phyloP scores from a whole-genome alignment of 2,329 filamentous ascomycete species.

The Sclerotinia nivalis region DNA sequence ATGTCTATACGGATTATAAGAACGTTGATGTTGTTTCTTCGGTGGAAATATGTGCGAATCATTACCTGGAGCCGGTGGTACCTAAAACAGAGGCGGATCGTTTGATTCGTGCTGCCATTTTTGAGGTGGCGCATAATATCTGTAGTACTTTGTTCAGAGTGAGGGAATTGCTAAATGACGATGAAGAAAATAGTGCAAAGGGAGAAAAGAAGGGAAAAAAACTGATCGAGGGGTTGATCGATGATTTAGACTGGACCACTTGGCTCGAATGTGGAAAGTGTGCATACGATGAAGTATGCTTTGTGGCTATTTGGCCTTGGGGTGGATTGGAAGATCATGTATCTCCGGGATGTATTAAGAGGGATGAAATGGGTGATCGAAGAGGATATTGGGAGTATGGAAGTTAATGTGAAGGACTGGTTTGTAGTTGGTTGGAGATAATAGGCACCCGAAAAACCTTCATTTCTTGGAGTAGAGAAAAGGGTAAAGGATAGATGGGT shows the following conservation, averaged over 20 bases:
- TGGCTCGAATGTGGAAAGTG: constrained; percentile 60
- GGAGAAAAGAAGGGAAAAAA: neutral
- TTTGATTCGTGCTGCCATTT: constrained; percentile 49
- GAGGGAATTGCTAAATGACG: constrained; percentile 26
- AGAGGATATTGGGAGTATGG: constrained; percentile 21
- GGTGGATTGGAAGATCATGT: constrained; percentile 56
- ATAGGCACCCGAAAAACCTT: neutral
- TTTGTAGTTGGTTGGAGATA: neutral
- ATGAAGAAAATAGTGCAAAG: neutral
- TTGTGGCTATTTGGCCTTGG: constrained; percentile 64
- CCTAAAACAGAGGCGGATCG: constrained; percentile 47
- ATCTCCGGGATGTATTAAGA: constrained; percentile 47
- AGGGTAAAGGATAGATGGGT: neutral
- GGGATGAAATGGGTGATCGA: neutral
- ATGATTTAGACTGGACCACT: constrained; percentile 50
- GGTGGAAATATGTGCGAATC: constrained; percentile 49
- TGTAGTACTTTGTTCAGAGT: constrained; percentile 43
- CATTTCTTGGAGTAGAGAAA: neutral
- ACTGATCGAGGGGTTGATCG: constrained; percentile 17
- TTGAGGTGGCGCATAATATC: constrained; percentile 44
- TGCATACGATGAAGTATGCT: constrained; percentile 54
- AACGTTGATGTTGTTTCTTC: constrained; percentile 45
- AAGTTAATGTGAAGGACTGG: neutral
- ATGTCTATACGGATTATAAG: constrained; percentile 49
- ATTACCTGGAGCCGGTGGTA: constrained; percentile 45